Evolutionary conservation across 2,329 filamentous ascomycete species (phyloP), one percentile per base, ranked within the genome.

Genomic region (Microsporum ferrugineum): DNA sequence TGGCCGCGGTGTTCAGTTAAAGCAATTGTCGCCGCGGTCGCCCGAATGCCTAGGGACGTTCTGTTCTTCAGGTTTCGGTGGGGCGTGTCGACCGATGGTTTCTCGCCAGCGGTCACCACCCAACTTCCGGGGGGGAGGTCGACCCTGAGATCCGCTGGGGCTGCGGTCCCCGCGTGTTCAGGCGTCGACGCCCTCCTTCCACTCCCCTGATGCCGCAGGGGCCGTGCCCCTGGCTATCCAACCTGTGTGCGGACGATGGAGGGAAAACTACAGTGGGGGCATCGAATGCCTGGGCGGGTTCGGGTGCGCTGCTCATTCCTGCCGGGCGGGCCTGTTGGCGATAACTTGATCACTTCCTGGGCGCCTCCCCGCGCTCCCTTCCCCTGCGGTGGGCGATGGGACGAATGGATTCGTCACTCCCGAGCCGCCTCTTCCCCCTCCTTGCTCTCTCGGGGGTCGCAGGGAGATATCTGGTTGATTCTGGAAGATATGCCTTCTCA

Each of bases 401-500:
- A n/a, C n/a, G n/a, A n/a, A n/a, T n/a, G n/a, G n/a, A n/a, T n/a
- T n/a, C n/a, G n/a, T n/a, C n/a, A n/a, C n/a, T n/a, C n/a, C n/a
- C n/a, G n/a, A n/a, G n/a, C n/a, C n/a, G n/a, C n/a, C n/a, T 17
- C 17, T 17, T 17, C 17, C 17, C 17, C 17, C 17, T 1, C 17
- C 17, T 17, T n/a, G n/a, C n/a, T 17, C 17, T 17, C 17, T 17
- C 17, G 17, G 29, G 51, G 12, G 27, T 4, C 29, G 14, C 34
- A 55, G 34, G 39, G 39, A 59, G 57, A 29, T 74, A 75, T 68
- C 67, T 74, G 66, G 68, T 73, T 75, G 67, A 75, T 73, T 75
- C 69, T 74, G 70, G 72, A 68, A 77, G 73, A 76, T 76, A 76
- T 75, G 68, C 71, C 75, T 75, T 75, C 69, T 76, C 68, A 76